Conservation (phyloP, 2,329 filamentous ascomycete species). For the Aspergillus fumigatiaffinis region DNA sequence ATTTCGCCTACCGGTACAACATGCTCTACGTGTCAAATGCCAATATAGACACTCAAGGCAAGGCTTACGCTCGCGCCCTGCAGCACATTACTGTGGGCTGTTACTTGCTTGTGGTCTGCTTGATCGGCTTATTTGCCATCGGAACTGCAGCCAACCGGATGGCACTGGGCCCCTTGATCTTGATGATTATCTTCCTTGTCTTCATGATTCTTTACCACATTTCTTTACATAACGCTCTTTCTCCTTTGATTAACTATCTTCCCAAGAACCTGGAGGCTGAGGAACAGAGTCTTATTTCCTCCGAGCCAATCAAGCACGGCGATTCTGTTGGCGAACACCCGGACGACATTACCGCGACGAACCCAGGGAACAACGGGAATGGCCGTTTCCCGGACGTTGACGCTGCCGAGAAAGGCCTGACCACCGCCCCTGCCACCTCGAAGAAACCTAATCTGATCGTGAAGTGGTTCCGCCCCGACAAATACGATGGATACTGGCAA, state of each 20-base stretch:
- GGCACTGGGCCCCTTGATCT: slow-evolving; percentile 63
- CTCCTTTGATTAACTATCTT: slow-evolving; percentile 72
- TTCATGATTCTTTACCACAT: slow-evolving; percentile 75
- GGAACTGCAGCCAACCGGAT: slow-evolving; percentile 58
- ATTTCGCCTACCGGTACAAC: slow-evolving; percentile 86
- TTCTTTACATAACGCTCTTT: slow-evolving; percentile 65
- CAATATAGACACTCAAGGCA: slow-evolving; percentile 78
- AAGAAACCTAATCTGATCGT: slow-evolving; percentile 35
- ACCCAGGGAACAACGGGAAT: slow-evolving; percentile 10
- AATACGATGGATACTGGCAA: slow-evolving; percentile 67
- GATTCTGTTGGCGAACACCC: slow-evolving; percentile 19
- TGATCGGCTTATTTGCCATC: slow-evolving; percentile 80
- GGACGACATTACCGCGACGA: slow-evolving; percentile 12
- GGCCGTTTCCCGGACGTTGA: slow-evolving; percentile 28
- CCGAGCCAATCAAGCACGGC: slow-evolving; percentile 23
- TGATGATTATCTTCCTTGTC: slow-evolving; percentile 73
- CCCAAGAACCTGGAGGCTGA: slow-evolving; percentile 67
- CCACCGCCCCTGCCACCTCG: slow-evolving; percentile 16
- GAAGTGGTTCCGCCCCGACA: slow-evolving; percentile 71
- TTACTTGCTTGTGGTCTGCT: slow-evolving; percentile 76
- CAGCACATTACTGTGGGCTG: slow-evolving; percentile 81
- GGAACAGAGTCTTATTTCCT: slow-evolving; percentile 46
- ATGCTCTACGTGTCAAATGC: slow-evolving; percentile 82
- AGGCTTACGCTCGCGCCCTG: slow-evolving; percentile 81
- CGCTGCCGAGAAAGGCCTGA: slow-evolving; percentile 36